Conservation (phyloP, 177 flowering plant genomes). For the Tripterygium wilfordii region DNA sequence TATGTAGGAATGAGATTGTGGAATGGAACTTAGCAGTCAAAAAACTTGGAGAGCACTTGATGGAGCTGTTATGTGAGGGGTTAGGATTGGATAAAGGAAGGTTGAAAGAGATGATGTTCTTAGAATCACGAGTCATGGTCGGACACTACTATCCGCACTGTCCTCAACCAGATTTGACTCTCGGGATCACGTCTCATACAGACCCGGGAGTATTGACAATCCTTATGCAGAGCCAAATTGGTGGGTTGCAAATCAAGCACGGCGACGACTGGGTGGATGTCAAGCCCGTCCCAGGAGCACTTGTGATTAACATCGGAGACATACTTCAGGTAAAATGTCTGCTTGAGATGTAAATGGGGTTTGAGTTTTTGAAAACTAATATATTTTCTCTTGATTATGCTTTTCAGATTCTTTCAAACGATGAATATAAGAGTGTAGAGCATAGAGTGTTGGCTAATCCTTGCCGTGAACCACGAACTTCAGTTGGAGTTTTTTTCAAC, state of each 20-base stretch:
- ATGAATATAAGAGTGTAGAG: slow-evolving; percentile 48
- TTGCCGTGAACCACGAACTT: slow-evolving; percentile 33
- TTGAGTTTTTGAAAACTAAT: not conserved
- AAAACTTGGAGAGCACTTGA: slow-evolving; percentile 27
- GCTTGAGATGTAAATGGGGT: no score
- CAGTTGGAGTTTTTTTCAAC: slow-evolving; percentile 43
- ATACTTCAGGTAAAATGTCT: slow-evolving; percentile 42
- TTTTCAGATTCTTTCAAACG: slow-evolving; percentile 50
- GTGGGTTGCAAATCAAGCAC: slow-evolving; percentile 46
- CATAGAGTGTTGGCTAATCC: slow-evolving; percentile 57
- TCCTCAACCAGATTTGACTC: slow-evolving; percentile 55
- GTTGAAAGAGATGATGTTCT: slow-evolving; percentile 36
- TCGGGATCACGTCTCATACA: slow-evolving; percentile 41
- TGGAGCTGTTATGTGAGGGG: slow-evolving; percentile 49
- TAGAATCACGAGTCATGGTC: slow-evolving; percentile 31
- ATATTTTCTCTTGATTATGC: not conserved
- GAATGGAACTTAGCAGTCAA: slow-evolving; percentile 29
- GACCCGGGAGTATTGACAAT: slow-evolving; percentile 55
- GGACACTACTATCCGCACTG: slow-evolving; percentile 63
- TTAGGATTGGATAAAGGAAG: slow-evolving; percentile 36
- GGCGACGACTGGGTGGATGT: slow-evolving; percentile 48
- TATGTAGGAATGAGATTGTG: slow-evolving; percentile 28
- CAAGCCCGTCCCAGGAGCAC: slow-evolving; percentile 43
- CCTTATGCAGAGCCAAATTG: slow-evolving; percentile 38
- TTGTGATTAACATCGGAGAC: slow-evolving; percentile 54